Evolutionary conservation across 495 filamentous ascomycete species (phyloP), one percentile per base, ranked within the genome.

Genomic region (Tetracladium setigerum): DNA sequence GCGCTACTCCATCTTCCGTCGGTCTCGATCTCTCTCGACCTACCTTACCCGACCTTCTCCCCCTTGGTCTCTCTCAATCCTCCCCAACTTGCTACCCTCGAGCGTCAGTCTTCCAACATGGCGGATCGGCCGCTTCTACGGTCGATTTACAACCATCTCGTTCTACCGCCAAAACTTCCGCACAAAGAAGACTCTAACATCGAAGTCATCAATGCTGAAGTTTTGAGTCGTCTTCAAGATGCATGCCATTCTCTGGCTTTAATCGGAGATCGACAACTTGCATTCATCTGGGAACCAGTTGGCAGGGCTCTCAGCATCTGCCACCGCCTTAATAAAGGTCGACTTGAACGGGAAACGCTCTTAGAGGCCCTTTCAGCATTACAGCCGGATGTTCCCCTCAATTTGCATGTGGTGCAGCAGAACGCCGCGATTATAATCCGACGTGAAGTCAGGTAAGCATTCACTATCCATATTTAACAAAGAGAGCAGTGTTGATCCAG

Each of bases 401-500:
- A 77, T 13, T 36, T 80, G 6, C 58, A 77, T 56, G 53, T 83
- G 16, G 48, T 56, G 4, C 64, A 69, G 38, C 78, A 82, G 50
- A 83, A 82, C 67, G 73, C 78, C 2, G 76, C 65, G 10, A 43
- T 81, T 11, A 52, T 81, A 5, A 61, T 83, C 24, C 67, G 69
- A 33, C 58, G 61, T 6, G 56, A 64, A 11, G 30, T 27, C 2
- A 12, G 41, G 73, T 75, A 52, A 67, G 74, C 68, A 39, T 12
- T 9, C 8, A n/a, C n/a, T n/a, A n/a, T n/a, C n/a, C n/a, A n/a
- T n/a, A n/a, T n/a, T n/a, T n/a, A n/a, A 9, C n/a, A n/a, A n/a
- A n/a, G n/a, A n/a, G n/a, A n/a, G n/a, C n/a, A n/a, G n/a, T n/a
- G n/a, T n/a, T n/a, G n/a, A n/a, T n/a, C n/a, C n/a, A n/a, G n/a